phyloP scores from a whole-genome alignment of 495 filamentous ascomycete genomes.

The Penicillium argentinense region DNA sequence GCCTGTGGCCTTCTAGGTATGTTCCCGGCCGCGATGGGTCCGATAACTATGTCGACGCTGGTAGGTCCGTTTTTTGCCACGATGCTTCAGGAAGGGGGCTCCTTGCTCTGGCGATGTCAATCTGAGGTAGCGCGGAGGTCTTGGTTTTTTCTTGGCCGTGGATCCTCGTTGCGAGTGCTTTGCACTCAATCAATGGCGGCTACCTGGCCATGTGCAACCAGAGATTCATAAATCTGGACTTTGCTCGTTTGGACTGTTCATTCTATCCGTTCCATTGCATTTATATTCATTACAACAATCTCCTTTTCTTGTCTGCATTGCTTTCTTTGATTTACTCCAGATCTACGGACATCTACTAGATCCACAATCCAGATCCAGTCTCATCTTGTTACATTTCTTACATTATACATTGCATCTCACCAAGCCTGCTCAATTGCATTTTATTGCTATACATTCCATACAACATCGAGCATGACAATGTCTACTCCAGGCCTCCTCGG shows the following conservation, averaged over 20 bases:
- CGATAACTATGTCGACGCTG: slow-evolving; percentile 17
- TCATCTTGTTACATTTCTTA: too few relatives aligned
- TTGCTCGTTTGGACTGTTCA: neutral
- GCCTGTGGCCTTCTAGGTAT: slow-evolving; percentile 11
- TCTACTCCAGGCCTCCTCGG: slow-evolving; percentile 18
- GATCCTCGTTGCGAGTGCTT: neutral
- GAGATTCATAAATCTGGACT: neutral
- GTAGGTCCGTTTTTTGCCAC: slow-evolving; percentile 17
- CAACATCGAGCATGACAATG: slow-evolving; percentile 8
- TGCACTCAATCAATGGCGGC: slow-evolving; percentile 3
- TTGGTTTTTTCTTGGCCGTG: slow-evolving; percentile 22
- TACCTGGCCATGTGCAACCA: slow-evolving; percentile 2
- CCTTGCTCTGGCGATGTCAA: neutral
- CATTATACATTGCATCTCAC: neutral
- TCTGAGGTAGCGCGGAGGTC: slow-evolving; percentile 5
- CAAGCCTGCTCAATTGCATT: neutral
- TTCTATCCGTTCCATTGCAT: slow-evolving; percentile 1
- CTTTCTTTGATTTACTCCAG: neutral
- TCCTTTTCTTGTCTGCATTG: neutral
- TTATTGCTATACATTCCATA: neutral
- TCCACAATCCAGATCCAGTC: neutral
- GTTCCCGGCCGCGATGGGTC: slow-evolving; percentile 10
- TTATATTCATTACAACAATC: neutral
- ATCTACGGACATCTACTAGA: neutral
- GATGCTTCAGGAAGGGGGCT: slow-evolving; percentile 1